These are phyloP conservation scores for Neohortaea acidophila DNA, from an alignment of 495 filamentous ascomycete genomes.

Conservation along the genomic window DNA sequence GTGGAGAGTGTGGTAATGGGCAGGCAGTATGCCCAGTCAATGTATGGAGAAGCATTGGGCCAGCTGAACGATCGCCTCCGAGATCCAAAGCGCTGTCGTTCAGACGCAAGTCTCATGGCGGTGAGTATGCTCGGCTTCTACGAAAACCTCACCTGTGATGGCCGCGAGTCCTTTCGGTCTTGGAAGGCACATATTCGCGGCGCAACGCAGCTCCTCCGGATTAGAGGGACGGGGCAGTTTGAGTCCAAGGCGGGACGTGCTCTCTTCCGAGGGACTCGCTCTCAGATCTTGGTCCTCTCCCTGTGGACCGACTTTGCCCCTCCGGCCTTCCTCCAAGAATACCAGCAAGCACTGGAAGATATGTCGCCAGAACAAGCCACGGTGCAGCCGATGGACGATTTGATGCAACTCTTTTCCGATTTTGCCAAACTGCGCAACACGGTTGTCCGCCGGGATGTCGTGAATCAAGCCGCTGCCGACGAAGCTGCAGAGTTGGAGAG, in stretches of 20 bases:
- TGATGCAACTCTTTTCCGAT: conserved; percentile 9
- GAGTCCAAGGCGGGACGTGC: conserved; percentile 4
- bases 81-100: conserved; percentile 10
- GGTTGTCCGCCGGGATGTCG: not conserved
- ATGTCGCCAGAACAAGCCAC: not conserved
- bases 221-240: conserved; percentile 13
- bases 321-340: conserved; percentile 11
- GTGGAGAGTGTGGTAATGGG: conserved; percentile 5
- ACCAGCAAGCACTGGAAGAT: conserved; percentile 3
- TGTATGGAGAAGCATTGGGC: conserved; percentile 13
- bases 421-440: conserved; percentile 8
- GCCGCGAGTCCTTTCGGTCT: conserved; percentile 5
- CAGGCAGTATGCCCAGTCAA: conserved; percentile 6
- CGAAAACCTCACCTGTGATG: conserved; percentile 17
- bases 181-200: conserved; percentile 18
- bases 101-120: conserved; percentile 12
- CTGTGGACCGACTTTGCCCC: conserved; percentile 15
- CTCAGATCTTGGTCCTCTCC: conserved; percentile 9
- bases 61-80: conserved; percentile 10
- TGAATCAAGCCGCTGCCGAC: not conserved
- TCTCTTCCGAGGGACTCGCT: conserved; percentile 13
- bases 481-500: conserved; percentile 5
- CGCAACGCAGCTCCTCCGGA: conserved; percentile 11
- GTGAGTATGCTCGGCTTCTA: conserved; percentile 15
- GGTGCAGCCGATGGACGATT: conserved; percentile 2